Evolutionary conservation across 169 alveolate genomes (phyloP), one percentile per base, ranked within the genome.

Genomic region (Plasmodium inui): DNA sequence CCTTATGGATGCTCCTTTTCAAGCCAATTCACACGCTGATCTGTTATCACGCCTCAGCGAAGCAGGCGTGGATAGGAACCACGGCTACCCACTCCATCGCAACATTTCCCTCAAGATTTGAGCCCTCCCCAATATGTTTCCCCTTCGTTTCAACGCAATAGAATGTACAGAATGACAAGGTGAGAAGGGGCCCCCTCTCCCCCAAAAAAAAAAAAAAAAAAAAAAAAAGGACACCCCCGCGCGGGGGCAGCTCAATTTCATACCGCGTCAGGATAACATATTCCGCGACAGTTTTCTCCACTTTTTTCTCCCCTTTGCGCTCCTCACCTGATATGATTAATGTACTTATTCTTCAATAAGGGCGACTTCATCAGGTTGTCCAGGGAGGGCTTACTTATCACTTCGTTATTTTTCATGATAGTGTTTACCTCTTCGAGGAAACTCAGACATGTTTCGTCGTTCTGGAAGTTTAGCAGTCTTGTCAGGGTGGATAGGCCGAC

Each of bases 281-380:
- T 71, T 12, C 44, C 44, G 44, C 44, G 6, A 6, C 44, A 46
- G 2, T 12, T 14, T 1, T 10, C 5, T 12, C 50, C 14, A 0
- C 50, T n/a, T n/a, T 44, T 44, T 44, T 44, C 55, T 12, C 55
- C n/a, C 12, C 26, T 50, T 12, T 70, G 34, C 39, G 2, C 22
- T 10, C 67, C 12, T 50, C 67, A 85, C 80, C 93, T 85, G 57
- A 85, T 85, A 67, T 85, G 93, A 55, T 85, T 85, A 34, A 85
- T 85, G 67, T 85, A 85, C 41, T 85, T 85, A 85, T 85, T 85
- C 30, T 85, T 85, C 57, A 85, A 46, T 2, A 85, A 70, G 2
- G 93, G 93, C 3, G 93, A 85, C 57, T 85, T 85, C 93, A 85
- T 44, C 44, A 85, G 93, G 34, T 85, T 85, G 26, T 73, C 93